A percentile compares a stretch with the other conserved stretches of the same genome.
These are phyloP conservation scores for Mycena epipterygia DNA, from an alignment of 768 basidiomycete species.

Conservation along the genomic window DNA sequence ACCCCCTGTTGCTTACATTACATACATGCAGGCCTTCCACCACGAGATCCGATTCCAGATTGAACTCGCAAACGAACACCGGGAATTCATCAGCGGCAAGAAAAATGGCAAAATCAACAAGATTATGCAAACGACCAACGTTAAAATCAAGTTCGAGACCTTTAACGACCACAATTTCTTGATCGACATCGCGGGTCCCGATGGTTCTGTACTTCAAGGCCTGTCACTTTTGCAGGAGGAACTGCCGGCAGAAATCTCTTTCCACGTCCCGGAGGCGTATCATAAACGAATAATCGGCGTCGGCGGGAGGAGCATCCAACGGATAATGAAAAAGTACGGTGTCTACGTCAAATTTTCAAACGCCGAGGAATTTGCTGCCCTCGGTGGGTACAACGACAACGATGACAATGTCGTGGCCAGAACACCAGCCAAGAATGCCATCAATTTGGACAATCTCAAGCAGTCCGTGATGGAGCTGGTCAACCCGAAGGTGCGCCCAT, in stretches of 20 bases:
- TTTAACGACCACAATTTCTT: conserved; percentile 97
- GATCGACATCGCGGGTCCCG: conserved; percentile 90
- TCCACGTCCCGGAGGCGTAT: conserved; percentile 98
- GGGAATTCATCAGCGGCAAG: conserved; percentile 99
- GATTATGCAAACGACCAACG: conserved; percentile 97
- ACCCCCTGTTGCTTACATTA: conserved; percentile 25
- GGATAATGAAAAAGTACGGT: conserved; percentile 99
- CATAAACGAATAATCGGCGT: conserved; percentile 99
- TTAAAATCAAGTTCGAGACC: conserved; percentile 99
- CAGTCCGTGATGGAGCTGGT: conserved; percentile 98
- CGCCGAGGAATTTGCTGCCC: conserved; percentile 94
- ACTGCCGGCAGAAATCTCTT: conserved; percentile 97
- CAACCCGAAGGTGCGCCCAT: conserved; percentile 84
- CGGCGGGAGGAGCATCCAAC: conserved; percentile 96
- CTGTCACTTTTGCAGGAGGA: conserved; percentile 94
- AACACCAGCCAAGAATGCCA: conserved; percentile 97
- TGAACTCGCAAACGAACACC: conserved; percentile 96
- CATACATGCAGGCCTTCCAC: conserved; percentile 79
- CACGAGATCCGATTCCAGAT: conserved; percentile 99
- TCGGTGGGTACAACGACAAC: conserved; percentile 96
- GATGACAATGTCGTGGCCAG: conserved; percentile 99
- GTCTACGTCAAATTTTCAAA: conserved; percentile 99
- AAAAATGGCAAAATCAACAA: conserved; percentile 99
- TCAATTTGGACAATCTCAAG: conserved; percentile 94
- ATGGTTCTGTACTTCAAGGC: conserved; percentile 88